A percentile compares a stretch with the other conserved stretches of the same genome.
Evolutionary conservation across 805 yeast species (phyloP).

Genomic region (Candida michaelii): DNA sequence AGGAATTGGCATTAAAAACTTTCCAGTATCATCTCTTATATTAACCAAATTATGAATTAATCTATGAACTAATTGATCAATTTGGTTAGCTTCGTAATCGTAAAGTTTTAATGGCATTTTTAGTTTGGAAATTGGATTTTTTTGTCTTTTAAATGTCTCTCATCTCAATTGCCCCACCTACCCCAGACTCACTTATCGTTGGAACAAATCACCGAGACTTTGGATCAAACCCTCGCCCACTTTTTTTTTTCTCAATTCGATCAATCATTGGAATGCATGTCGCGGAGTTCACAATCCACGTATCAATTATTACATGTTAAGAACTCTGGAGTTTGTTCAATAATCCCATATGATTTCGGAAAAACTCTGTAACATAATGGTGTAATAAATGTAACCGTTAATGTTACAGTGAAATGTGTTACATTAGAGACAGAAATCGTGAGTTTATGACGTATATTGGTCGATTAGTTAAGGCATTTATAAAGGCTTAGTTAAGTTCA

Average conservation of each 20-base stretch:
- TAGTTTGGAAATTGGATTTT: neutral
- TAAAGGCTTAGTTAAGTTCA: neutral
- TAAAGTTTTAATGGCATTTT: conserved; percentile 18
- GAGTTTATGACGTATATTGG: too few species aligned
- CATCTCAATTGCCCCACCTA: conserved; percentile 1
- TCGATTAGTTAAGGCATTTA: too few species aligned
- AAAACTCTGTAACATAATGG: too few species aligned
- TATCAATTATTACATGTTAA: too few species aligned
- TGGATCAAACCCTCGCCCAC: conserved; percentile 5
- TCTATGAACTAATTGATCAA: conserved; percentile 17
- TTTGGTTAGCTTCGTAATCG: conserved; percentile 15
- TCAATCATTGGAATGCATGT: neutral
- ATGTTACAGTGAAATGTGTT: too few species aligned
- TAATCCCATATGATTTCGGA: too few species aligned
- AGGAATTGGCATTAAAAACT: conserved; percentile 27
- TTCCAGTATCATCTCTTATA: conserved; percentile 30
- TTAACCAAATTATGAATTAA: conserved; percentile 25
- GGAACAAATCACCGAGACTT: conserved; percentile 1
- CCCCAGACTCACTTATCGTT: conserved; percentile 2
- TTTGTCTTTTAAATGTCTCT: neutral
- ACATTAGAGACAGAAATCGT: too few species aligned
- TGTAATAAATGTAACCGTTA: too few species aligned
- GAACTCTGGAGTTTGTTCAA: too few species aligned
- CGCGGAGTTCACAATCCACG: too few species aligned
- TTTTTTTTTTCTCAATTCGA: neutral